Conservation (phyloP, 345 rosid genomes). For the Rhodamnia rubescens region DNA sequence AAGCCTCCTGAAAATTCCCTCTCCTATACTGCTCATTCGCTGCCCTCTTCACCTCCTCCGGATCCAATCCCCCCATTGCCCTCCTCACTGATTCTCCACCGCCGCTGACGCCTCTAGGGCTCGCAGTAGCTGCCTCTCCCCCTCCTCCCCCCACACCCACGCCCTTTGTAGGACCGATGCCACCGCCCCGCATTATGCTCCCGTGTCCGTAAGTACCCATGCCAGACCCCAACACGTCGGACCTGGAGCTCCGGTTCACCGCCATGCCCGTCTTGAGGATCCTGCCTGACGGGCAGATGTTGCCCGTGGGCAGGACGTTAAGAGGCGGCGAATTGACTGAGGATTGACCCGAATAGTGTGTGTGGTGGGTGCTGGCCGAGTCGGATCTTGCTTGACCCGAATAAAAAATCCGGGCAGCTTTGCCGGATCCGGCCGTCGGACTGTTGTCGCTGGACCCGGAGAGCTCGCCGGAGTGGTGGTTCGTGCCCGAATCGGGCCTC, state of each 20-base stretch:
- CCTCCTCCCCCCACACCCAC: not conserved
- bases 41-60: slow-evolving; percentile 61
- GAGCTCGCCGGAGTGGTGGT: slow-evolving; percentile 54
- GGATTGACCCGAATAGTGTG: slow-evolving; percentile 39
- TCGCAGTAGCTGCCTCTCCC: not conserved
- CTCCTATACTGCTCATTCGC: slow-evolving; percentile 81
- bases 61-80: slow-evolving; percentile 13
- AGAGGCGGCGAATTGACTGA: slow-evolving; percentile 36
- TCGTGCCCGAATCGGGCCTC: slow-evolving; percentile 34
- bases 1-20: slow-evolving; percentile 66
- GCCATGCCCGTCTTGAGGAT: slow-evolving; percentile 56
- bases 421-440: slow-evolving; percentile 27
- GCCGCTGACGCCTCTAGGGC: not conserved
- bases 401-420: slow-evolving; percentile 11
- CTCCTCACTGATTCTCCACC: slow-evolving; percentile 3
- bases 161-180: slow-evolving; percentile 1
- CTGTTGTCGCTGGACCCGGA: slow-evolving; percentile 41
- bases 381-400: slow-evolving; percentile 38
- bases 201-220: slow-evolving; percentile 84
- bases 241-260: slow-evolving; percentile 30
- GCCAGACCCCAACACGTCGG: slow-evolving; percentile 68
- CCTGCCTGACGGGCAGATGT: slow-evolving; percentile 75
- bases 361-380: slow-evolving; percentile 23
- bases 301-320: slow-evolving; percentile 69
- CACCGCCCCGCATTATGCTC: slow-evolving; percentile 65